Percentiles rank a stretch among this genome's conserved stretches.
phyloP scores from a whole-genome alignment of 352 stramenopile species.

The Plasmopara muralis region DNA sequence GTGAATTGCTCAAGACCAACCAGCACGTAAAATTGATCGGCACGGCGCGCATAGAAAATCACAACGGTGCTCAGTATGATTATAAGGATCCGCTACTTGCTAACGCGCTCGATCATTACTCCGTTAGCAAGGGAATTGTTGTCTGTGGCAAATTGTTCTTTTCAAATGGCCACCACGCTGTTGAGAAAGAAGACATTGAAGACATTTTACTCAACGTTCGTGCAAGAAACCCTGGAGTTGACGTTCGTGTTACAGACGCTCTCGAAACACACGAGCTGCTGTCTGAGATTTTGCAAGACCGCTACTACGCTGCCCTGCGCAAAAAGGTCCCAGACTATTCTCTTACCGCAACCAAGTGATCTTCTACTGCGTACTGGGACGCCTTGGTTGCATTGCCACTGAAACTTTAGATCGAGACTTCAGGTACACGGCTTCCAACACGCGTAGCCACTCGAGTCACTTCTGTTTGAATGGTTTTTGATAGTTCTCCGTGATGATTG shows the following conservation, averaged over 20 bases:
- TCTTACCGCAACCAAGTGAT: slow-evolving; percentile 12
- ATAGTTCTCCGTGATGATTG: slow-evolving; percentile 46
- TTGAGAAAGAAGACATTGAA: slow-evolving; percentile 70
- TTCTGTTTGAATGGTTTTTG: slow-evolving; percentile 42
- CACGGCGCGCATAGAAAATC: slow-evolving; percentile 74
- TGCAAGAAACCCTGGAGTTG: slow-evolving; percentile 32
- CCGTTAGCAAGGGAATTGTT: slow-evolving; percentile 49
- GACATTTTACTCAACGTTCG: slow-evolving; percentile 53
- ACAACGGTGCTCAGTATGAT: slow-evolving; percentile 58
- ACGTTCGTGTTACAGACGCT: slow-evolving; percentile 57
- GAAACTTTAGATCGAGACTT: background rate
- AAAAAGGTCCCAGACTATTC: slow-evolving; percentile 23
- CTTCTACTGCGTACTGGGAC: background rate
- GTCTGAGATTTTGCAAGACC: slow-evolving; percentile 56
- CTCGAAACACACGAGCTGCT: slow-evolving; percentile 58
- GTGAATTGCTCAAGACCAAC: slow-evolving; percentile 25
- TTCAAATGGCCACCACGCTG: slow-evolving; percentile 64
- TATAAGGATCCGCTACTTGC: slow-evolving; percentile 79
- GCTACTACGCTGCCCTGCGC: slow-evolving; percentile 36
- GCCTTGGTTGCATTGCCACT: background rate
- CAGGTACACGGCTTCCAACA: slow-evolving; percentile 16
- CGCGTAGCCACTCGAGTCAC: slow-evolving; percentile 50
- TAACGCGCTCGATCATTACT: slow-evolving; percentile 56
- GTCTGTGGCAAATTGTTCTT: slow-evolving; percentile 75
- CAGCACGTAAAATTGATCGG: slow-evolving; percentile 39